A percentile compares a stretch with the other conserved stretches of the same genome.
phyloP scores from a whole-genome alignment of 1,284 basidiomycete genomes.

The Marasmius tenuissimus region DNA sequence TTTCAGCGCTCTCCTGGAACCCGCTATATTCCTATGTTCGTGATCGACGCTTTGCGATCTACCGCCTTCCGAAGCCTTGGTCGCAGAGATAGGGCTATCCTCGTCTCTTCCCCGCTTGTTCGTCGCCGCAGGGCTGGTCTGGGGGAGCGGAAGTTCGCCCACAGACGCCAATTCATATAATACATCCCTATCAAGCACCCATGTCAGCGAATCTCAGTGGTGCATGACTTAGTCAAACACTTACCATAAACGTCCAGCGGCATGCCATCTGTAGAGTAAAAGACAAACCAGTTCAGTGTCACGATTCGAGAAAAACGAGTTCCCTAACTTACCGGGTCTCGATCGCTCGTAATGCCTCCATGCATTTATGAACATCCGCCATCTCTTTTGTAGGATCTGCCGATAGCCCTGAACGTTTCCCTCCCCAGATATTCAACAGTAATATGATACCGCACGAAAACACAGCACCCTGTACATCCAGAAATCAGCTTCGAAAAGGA shows the following conservation, averaged over 20 bases:
- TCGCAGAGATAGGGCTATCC: conserved; percentile 36
- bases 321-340: conserved; percentile 44
- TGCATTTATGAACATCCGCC: conserved; percentile 71
- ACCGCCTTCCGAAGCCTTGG: conserved; percentile 16
- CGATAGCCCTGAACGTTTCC: conserved; percentile 57
- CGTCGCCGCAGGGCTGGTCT: conserved; percentile 42
- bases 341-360: conserved; percentile 53
- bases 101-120: conserved; percentile 67
- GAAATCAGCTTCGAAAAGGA: not conserved
- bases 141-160: conserved; percentile 63
- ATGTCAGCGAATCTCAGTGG: not conserved
- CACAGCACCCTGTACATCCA: conserved; percentile 39
- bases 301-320: not conserved
- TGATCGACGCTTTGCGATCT: conserved; percentile 6
- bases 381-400: conserved; percentile 62
- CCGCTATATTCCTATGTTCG: conserved; percentile 25
- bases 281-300: not conserved
- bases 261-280: conserved; percentile 39
- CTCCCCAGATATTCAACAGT: conserved; percentile 76
- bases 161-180: conserved; percentile 66
- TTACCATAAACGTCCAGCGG: conserved; percentile 46
- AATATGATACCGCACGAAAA: conserved; percentile 73
- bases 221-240: not conserved
- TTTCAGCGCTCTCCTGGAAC: conserved; percentile 16
- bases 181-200: conserved; percentile 51